These are phyloP conservation scores for Kluyveromyces nonfermentans DNA, from an alignment of 805 yeast genomes.

Conservation along the genomic window DNA sequence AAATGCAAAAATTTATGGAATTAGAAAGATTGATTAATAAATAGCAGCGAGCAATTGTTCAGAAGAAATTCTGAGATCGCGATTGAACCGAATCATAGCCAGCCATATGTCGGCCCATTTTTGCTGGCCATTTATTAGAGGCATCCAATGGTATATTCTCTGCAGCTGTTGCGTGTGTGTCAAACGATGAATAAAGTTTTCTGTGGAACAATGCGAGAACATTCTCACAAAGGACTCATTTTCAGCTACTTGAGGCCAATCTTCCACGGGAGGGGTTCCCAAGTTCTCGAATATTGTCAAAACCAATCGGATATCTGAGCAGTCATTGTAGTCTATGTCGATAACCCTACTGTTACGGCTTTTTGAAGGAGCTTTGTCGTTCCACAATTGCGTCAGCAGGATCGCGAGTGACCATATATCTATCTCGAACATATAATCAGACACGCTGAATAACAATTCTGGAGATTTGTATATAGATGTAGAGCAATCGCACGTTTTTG, in stretches of 20 bases:
- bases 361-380: constrained; percentile 18
- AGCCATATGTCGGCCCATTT: constrained; percentile 29
- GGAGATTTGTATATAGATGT: constrained; percentile 71
- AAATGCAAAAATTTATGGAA: constrained; percentile 18
- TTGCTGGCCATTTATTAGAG: constrained; percentile 13
- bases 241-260: constrained; percentile 33
- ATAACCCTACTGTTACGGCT: not conserved
- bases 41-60: constrained; percentile 21
- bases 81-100: constrained; percentile 37
- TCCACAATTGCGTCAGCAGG: constrained; percentile 42
- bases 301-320: constrained; percentile 54
- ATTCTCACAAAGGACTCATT: constrained; percentile 27
- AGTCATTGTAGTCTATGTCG: constrained; percentile 12
- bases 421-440: constrained; percentile 42
- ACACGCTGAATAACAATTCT: constrained; percentile 55
- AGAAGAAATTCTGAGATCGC: constrained; percentile 39
- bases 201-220: constrained; percentile 25
- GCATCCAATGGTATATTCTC: constrained; percentile 12
- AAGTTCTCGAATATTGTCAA: constrained; percentile 44
- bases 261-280: constrained; percentile 48
- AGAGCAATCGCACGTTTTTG: constrained; percentile 42
- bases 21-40: constrained; percentile 11
- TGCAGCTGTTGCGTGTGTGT: constrained; percentile 6
- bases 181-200: constrained; percentile 13
- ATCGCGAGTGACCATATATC: constrained; percentile 73